Conservation (phyloP, 495 filamentous ascomycete species). For the Coniosporium apollinis region DNA sequence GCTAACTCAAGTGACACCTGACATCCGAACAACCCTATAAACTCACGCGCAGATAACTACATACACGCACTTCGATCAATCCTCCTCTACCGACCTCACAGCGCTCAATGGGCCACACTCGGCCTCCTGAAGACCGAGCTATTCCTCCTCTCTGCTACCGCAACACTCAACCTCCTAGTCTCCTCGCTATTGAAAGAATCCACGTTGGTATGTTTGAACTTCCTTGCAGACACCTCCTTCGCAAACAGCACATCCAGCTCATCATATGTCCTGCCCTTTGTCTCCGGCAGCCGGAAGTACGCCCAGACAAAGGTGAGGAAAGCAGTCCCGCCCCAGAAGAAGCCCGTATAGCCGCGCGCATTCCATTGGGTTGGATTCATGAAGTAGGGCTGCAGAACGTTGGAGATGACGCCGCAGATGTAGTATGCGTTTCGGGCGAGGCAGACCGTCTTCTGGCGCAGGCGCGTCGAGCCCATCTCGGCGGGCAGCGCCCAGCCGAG, state of each 20-base stretch:
- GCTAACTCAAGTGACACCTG: no score
- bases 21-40: no score
- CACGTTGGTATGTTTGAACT: slow-evolving; percentile 5
- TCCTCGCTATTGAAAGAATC: no score
- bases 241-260: slow-evolving; percentile 9
- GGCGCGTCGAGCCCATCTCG: slow-evolving; percentile 25
- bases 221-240: slow-evolving; percentile 3
- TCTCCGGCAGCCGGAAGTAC: slow-evolving; percentile 30
- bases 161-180: no score
- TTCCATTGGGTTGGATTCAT: slow-evolving; percentile 27
- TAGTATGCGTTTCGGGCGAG: slow-evolving; percentile 23
- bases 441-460: slow-evolving; percentile 24
- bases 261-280: slow-evolving; percentile 14
- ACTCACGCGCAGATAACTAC: no score
- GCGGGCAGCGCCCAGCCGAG: slow-evolving; percentile 22
- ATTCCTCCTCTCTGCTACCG: no score
- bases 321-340: slow-evolving; percentile 21
- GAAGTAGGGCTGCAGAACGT: slow-evolving; percentile 22
- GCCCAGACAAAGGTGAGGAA: slow-evolving; percentile 20
- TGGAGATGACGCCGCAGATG: slow-evolving; percentile 17
- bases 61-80: no score
- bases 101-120: no score
- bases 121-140: no score
- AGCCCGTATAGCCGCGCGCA: slow-evolving; percentile 25
- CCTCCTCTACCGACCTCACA: no score